A percentile compares a stretch with the other conserved stretches of the same genome.
Conservation (phyloP, 2,329 filamentous ascomycete genomes). For the Fusarium sulawesiense region DNA sequence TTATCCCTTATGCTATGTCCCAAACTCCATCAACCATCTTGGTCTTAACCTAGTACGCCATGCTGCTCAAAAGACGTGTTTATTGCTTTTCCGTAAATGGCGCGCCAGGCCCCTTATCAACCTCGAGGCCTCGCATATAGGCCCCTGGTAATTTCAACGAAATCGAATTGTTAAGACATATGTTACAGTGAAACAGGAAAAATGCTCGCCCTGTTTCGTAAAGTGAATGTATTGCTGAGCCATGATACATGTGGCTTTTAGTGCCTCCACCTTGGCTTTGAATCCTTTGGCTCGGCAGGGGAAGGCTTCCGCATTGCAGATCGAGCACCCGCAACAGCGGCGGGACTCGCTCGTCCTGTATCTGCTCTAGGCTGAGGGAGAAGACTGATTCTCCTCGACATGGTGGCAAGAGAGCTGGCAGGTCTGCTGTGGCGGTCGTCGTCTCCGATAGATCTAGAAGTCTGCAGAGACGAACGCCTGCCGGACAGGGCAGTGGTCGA, state of each 20-base stretch:
- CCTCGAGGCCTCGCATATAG: slow-evolving; percentile 9
- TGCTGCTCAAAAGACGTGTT: slow-evolving; percentile 43
- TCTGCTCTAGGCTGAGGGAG: slow-evolving; percentile 61
- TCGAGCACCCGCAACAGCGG: slow-evolving; percentile 59
- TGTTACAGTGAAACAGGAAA: slow-evolving; percentile 36
- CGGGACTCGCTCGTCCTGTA: slow-evolving; percentile 62
- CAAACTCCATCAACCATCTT: slow-evolving; percentile 42
- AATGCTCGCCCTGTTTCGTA: slow-evolving; percentile 24
- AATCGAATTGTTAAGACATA: slow-evolving; percentile 39
- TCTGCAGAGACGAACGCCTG: slow-evolving; percentile 66
- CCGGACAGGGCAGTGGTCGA: slow-evolving; percentile 59
- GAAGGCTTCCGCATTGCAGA: slow-evolving; percentile 46
- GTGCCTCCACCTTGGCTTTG: slow-evolving; percentile 63
- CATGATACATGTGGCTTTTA: slow-evolving; percentile 20
- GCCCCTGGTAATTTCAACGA: slow-evolving; percentile 21
- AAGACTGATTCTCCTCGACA: slow-evolving; percentile 63
- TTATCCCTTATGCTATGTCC: slow-evolving; percentile 30
- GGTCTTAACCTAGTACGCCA: slow-evolving; percentile 43
- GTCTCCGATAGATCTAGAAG: slow-evolving; percentile 52
- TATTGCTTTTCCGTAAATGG: slow-evolving; percentile 37
- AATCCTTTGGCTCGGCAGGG: slow-evolving; percentile 52
- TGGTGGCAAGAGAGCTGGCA: slow-evolving; percentile 66
- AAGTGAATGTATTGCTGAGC: slow-evolving; percentile 26
- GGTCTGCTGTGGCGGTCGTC: slow-evolving; percentile 57
- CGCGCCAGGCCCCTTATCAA: slow-evolving; percentile 36